Base-by-base conservation (phyloP, 1,284 basidiomycete species). In the Ceratobasidium sp. region DNA sequence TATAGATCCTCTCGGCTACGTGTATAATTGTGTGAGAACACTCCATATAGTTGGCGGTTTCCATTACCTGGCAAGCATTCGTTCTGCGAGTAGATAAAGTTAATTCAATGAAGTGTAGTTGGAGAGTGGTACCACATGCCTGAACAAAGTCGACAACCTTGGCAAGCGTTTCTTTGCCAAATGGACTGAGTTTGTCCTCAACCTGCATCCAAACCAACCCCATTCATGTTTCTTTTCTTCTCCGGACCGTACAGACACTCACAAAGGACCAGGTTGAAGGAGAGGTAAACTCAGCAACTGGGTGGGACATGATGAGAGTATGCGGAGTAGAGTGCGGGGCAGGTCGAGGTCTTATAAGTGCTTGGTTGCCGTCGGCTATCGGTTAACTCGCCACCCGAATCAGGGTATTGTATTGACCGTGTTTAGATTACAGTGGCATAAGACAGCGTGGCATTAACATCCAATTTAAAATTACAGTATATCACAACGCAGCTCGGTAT, bases 131-230 rank as follows among this genome's bases (percentile, higher is more conserved):
- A n/a, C 16, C 18, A 80, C 87, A 76, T 75, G 92, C 94, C 83
- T 94, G 89, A 72, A 96, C 85, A 80, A 98, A 98, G 57, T 84
- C 83, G 78, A 97, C 88, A 71, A 98, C 86, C 78, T 92, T 95
- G 62, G 88, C 85, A 57, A 98, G 85, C 4, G 89, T 92, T 77
- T 95, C 89, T 82, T 95, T 96, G 45, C 90, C 97, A 77, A 87
- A 93, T 12, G 90, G 87, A 5, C 93, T 93, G 86, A 98, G 92
- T 82, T 93, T 94, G 84, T 94, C 91, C 83, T 96, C 92, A 72
- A 96, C 84, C 94, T 96, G 77, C 26, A 53, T 34, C 30, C 21
- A 36, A 36, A n/a, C n/a, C n/a, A n/a, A n/a, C n/a, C 48, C 6
- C 4, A 26, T 3, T 26, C 26, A 50, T 21, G 36, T 58, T 23